Conservation (phyloP, 768 basidiomycete species). For the Leccinum uliginosum region DNA sequence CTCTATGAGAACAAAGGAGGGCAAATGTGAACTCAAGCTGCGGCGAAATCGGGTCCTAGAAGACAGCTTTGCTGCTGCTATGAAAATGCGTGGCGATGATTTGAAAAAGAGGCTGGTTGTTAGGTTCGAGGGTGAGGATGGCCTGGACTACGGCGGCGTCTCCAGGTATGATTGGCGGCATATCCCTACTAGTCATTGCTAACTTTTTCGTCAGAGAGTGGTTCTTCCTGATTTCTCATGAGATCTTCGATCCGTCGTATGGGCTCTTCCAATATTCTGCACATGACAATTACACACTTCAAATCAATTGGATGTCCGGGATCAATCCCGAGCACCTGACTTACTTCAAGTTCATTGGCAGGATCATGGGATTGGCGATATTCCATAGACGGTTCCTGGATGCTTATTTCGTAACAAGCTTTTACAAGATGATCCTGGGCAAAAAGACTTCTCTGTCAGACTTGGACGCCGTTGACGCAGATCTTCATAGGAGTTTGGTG, state of each 20-base stretch:
- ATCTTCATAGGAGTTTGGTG: conserved; percentile 61
- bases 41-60: conserved; percentile 78
- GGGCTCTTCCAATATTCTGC: conserved; percentile 81
- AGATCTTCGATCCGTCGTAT: conserved; percentile 79
- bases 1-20: conserved; percentile 69
- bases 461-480: conserved; percentile 65
- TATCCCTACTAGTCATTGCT: background rate
- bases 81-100: conserved; percentile 71
- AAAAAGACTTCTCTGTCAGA: conserved; percentile 60
- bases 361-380: conserved; percentile 67
- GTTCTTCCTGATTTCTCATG: conserved; percentile 82
- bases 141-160: conserved; percentile 74
- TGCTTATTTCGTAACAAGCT: conserved; percentile 73
- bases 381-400: conserved; percentile 79
- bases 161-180: conserved; percentile 46
- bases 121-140: conserved; percentile 76
- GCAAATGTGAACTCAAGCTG: conserved; percentile 85
- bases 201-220: conserved; percentile 53
- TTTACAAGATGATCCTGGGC: conserved; percentile 74
- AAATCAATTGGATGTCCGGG: conserved; percentile 73
- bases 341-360: conserved; percentile 81
- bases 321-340: conserved; percentile 75
- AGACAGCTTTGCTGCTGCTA: conserved; percentile 81
- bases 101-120: conserved; percentile 69
- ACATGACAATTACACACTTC: conserved; percentile 76